Percentiles rank a stretch among this genome's conserved stretches.
These are phyloP conservation scores for Phytophthora pini DNA, from an alignment of 352 stramenopile genomes.

Conservation along the genomic window DNA sequence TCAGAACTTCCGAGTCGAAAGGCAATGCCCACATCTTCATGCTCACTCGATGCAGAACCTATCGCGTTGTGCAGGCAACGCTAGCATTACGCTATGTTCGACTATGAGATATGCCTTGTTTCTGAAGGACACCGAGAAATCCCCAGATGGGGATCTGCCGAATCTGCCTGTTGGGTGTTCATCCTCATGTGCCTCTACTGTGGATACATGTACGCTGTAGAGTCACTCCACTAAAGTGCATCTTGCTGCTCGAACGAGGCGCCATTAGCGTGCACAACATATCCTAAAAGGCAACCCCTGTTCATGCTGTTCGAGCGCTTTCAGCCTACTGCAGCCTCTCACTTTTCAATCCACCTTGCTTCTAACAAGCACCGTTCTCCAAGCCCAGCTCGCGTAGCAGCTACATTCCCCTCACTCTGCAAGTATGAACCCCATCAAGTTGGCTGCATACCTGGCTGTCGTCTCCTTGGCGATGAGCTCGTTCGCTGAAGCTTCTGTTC, in stretches of 20 bases:
- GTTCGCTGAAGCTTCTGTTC: conserved; percentile 29
- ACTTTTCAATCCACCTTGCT: conserved; percentile 42
- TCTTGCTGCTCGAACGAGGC: conserved; percentile 30
- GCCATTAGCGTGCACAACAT: conserved; percentile 9
- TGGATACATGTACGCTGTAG: conserved; percentile 11
- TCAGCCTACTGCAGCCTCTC: conserved; percentile 1
- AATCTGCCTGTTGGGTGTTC: conserved; percentile 33
- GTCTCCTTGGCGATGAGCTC: conserved; percentile 23
- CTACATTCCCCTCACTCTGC: conserved; percentile 12
- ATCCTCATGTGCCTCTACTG: conserved; percentile 24
- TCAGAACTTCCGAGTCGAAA: neutral
- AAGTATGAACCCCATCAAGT: conserved; percentile 41
- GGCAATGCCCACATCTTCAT: conserved; percentile 6
- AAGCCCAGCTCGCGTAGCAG: conserved; percentile 11
- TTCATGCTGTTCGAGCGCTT: conserved; percentile 19
- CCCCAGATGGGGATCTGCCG: conserved; percentile 17
- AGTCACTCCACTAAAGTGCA: conserved; percentile 5
- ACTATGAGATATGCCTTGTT: conserved; percentile 25
- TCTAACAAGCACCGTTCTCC: conserved; percentile 30
- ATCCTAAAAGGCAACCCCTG: conserved; percentile 3
- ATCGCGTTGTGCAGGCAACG: conserved; percentile 22
- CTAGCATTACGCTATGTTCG: conserved; percentile 23
- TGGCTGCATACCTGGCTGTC: conserved; percentile 36
- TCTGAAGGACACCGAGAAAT: conserved; percentile 18
- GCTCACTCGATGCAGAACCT: conserved; percentile 28